These are phyloP conservation scores for Inosperma sp. DNA, from an alignment of 768 basidiomycete genomes.

Conservation along the genomic window DNA sequence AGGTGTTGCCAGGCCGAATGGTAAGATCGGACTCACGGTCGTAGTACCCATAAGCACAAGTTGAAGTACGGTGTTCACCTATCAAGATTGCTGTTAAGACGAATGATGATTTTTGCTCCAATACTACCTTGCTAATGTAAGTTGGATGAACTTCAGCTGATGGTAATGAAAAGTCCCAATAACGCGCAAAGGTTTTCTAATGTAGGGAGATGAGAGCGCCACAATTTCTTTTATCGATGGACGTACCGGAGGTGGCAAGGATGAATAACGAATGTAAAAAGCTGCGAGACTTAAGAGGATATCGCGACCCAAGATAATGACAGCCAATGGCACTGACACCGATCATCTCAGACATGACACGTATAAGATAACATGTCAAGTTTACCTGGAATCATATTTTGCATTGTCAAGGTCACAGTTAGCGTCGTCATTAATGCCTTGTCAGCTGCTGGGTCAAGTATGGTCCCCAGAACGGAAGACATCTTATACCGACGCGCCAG, in stretches of 20 bases:
- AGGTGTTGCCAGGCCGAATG: slow-evolving; percentile 45
- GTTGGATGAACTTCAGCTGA: slow-evolving; percentile 95
- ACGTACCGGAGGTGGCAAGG: slow-evolving; percentile 81
- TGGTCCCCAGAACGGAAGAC: slow-evolving; percentile 89
- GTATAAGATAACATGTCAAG: slow-evolving; percentile 13
- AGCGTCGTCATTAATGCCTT: slow-evolving; percentile 94
- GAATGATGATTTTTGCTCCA: no score
- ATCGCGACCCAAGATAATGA: slow-evolving; percentile 86
- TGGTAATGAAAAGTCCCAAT: slow-evolving; percentile 95
- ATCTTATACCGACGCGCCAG: slow-evolving; percentile 83
- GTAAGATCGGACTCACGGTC: slow-evolving; percentile 77
- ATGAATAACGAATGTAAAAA: slow-evolving; percentile 89
- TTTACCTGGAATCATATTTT: slow-evolving; percentile 78
- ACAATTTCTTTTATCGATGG: slow-evolving; percentile 1
- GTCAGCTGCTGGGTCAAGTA: slow-evolving; percentile 96
- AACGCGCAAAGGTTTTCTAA: slow-evolving; percentile 87
- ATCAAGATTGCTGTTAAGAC: slow-evolving; percentile 4
- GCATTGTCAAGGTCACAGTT: slow-evolving; percentile 78
- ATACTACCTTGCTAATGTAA: slow-evolving; percentile 78
- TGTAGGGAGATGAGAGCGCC: background rate
- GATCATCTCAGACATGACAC: background rate
- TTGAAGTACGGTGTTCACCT: slow-evolving; percentile 93
- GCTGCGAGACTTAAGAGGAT: slow-evolving; percentile 81
- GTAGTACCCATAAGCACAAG: slow-evolving; percentile 87
- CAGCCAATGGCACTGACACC: slow-evolving; percentile 71